These are phyloP conservation scores for Leccinum longicurvipes DNA, from an alignment of 768 basidiomycete species.

Conservation along the genomic window DNA sequence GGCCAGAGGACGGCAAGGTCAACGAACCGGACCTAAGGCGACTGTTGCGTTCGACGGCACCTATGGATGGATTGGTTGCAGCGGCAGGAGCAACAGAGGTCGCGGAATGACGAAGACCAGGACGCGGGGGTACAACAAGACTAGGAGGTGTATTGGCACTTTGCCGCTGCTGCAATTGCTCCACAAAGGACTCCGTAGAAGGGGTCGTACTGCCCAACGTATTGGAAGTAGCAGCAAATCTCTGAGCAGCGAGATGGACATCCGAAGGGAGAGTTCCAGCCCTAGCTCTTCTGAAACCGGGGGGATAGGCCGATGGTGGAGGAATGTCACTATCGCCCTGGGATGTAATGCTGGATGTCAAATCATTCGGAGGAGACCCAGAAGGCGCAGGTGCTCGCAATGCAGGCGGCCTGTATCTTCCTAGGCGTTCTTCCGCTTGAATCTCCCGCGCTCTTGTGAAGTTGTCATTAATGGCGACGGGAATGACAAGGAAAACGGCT, in stretches of 20 bases:
- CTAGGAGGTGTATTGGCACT: conserved; percentile 37
- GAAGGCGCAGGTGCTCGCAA: conserved; percentile 64
- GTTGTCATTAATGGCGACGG: conserved; percentile 15
- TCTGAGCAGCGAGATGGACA: conserved; percentile 82
- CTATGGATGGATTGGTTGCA: conserved; percentile 35
- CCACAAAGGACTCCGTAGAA: conserved; percentile 48
- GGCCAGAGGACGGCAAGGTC: conserved; percentile 74
- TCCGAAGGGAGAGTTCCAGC: conserved; percentile 98
- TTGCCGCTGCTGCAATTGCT: conserved; percentile 40
- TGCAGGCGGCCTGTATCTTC: conserved; percentile 78
- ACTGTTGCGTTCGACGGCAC: conserved; percentile 61
- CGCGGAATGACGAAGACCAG: conserved; percentile 72
- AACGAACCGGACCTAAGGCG: conserved; percentile 91
- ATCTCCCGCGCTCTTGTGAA: conserved; percentile 74
- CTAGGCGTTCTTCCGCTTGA: conserved; percentile 70
- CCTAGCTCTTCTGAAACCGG: conserved; percentile 91
- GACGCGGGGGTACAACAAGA: conserved; percentile 51
- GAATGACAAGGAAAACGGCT: conserved; percentile 20
- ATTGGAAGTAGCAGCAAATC: conserved; percentile 67
- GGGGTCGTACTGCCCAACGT: conserved; percentile 49
- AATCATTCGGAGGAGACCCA: conserved; percentile 72
- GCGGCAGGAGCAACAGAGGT: conserved; percentile 57
- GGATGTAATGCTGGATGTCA: conserved; percentile 53
- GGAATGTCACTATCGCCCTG: conserved; percentile 55
- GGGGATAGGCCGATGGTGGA: conserved; percentile 74